Base-by-base conservation (phyloP, 2,329 filamentous ascomycete genomes). In the Colletotrichum caudatum region DNA sequence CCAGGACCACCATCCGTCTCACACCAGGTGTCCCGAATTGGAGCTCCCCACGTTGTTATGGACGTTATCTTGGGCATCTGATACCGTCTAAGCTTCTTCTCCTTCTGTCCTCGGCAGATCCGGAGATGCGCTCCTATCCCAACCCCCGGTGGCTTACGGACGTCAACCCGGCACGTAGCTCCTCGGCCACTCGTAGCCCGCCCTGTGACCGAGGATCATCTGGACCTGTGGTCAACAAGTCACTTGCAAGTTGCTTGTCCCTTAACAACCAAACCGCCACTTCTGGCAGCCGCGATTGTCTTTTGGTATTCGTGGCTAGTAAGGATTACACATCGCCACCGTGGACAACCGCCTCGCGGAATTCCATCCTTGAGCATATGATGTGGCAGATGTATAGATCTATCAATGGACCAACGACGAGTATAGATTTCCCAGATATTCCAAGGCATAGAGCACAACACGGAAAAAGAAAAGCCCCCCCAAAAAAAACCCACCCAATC, bases 291-390 rank as follows among this genome's bases (percentile, higher is more conserved):
- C 33, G 18, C 29, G 18, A 20, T 37, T n/a, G 18, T 29, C 29
- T 33, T 56, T n/a, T n/a, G 33, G 11, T n/a, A 14, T 35, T 35
- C 20, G 33, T 20, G 53, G 6, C 53, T 37, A 56, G 33, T n/a
- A 20, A 56, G 33, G 5, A n/a, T 37, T 23, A 20, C 18, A 8
- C 33, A 14, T 35, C 18, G 29, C 33, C 9, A 35, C 35, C 5
- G 11, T 44, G 50, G 44, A 29, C 26, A 46, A 26, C 41, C 60
- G n/a, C 33, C 20, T 46, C 26, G 14, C 23, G n/a, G 23, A 63
- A 69, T 59, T 29, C 29, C 59, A 71, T 60, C 29, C 37, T 29
- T 12, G 37, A 8, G 8, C 44, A 46, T 46, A n/a, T 61, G 67
- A n/a, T 46, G n/a, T 61, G 63, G 57, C 50, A 62, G 35, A 29